Evolutionary conservation across 2,329 filamentous ascomycete genomes (phyloP), one percentile per base, ranked within the genome.

Genomic region (Paracoccidioides brasiliensis): DNA sequence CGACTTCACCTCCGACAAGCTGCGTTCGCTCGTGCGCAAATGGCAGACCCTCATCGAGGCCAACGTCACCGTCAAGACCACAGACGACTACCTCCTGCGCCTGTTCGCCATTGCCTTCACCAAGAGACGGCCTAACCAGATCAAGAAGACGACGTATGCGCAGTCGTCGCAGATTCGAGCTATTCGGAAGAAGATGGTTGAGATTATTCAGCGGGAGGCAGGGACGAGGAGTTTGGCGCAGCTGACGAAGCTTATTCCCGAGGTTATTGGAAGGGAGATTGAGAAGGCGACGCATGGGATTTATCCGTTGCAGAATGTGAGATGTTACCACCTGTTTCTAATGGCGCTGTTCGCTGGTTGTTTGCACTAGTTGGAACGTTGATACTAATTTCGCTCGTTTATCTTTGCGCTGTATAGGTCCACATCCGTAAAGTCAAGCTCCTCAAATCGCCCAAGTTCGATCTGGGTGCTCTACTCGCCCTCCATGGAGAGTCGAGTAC

Each of bases 401-500:
- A 35, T 43, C 22, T 22, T 22, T 22, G 22, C 22, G 22, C 22
- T 32, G 22, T 61, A 8, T 67, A 97, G 90, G 90, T 97, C 71
- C 93, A 98, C 82, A 95, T 98, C 78, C 90, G 93, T 78, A 98
- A 98, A 85, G 91, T 98, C 72, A 98, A 98, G 86, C 88, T 98
- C 68, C 82, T 98, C 68, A 98, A 98, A 86, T 77, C 85, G 65
- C 93, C 93, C 73, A 98, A 98, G 83, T 97, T 98, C 81, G 93
- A 98, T 74, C 86, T 98, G 64, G 93, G 93, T 77, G 86, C 88
- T 68, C 84, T 98, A 67, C 86, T 98, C 76, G 86, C 86, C 76
- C 86, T 98, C 69, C 93, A 98, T 81, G 93, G 93, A 78, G 93
- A 98, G 83, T 94, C 90, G 61, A 85, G 83, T 71, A 90, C 88